Evolutionary conservation across 2,329 filamentous ascomycete species (phyloP).

Genomic region (Knoxdaviesia capensis): DNA sequence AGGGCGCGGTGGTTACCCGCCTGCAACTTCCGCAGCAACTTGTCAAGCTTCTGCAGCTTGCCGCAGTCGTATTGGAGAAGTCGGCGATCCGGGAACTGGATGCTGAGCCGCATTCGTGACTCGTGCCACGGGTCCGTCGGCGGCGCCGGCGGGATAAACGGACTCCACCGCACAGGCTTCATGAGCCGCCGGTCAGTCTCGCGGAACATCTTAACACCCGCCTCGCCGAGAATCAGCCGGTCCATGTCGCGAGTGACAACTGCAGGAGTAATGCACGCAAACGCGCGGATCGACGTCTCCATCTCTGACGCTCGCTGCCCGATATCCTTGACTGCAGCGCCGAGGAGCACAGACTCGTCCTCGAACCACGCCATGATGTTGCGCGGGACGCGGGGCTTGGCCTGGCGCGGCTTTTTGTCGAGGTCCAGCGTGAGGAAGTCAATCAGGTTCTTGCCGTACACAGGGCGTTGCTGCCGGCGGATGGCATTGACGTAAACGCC

Average conservation of each 20-base stretch:
- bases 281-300: conserved; percentile 63
- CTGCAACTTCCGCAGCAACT: conserved; percentile 69
- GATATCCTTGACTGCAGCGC: conserved; percentile 52
- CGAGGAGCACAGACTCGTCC: conserved; percentile 42
- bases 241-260: conserved; percentile 66
- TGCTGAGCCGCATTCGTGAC: conserved; percentile 75
- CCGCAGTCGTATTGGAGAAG: conserved; percentile 96
- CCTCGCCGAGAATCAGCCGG: conserved; percentile 42
- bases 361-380: conserved; percentile 58
- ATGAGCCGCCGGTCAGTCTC: conserved; percentile 37
- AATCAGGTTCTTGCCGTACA: conserved; percentile 68
- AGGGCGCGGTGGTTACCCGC: conserved; percentile 79
- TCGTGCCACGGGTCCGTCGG: conserved; percentile 76
- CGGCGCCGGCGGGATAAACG: conserved; percentile 33
- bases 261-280: conserved; percentile 79
- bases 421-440: conserved; percentile 48
- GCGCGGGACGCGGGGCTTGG: conserved; percentile 37
- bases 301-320: conserved; percentile 52
- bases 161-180: conserved; percentile 31
- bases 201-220: conserved; percentile 34
- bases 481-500: conserved; percentile 65
- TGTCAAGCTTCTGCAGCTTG: conserved; percentile 80
- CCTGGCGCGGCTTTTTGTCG: conserved; percentile 35
- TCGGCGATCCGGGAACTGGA: conserved; percentile 90
- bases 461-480: conserved; percentile 57